phyloP scores from a whole-genome alignment of 2,329 filamentous ascomycete genomes.

The Aspergillus bombycis region DNA sequence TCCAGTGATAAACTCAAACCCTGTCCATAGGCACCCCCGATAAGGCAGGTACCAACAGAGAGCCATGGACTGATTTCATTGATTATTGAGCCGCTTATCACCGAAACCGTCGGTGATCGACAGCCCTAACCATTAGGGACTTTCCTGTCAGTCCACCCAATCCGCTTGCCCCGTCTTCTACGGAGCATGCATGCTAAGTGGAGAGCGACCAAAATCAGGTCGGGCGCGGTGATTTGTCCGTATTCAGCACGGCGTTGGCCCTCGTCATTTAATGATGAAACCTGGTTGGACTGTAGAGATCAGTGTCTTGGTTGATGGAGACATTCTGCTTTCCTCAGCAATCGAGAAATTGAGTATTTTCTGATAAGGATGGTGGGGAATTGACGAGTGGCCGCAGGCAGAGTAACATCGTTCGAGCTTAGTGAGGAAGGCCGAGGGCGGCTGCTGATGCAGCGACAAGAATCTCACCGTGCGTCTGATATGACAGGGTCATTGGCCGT shows the following conservation, averaged over 20 bases:
- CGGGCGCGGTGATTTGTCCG: not conserved
- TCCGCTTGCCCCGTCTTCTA: not conserved
- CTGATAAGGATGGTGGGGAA: not conserved
- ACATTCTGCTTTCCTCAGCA: not conserved
- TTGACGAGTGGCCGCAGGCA: not conserved
- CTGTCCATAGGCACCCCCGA: not conserved
- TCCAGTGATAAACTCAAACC: not conserved
- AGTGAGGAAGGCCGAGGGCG: not conserved
- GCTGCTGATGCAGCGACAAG: not conserved
- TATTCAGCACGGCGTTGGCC: not conserved
- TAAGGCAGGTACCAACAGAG: not conserved
- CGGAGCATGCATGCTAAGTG: not conserved
- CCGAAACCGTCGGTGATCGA: not conserved
- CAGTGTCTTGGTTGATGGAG: not conserved
- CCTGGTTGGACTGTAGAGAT: not conserved
- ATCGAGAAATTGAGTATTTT: not conserved
- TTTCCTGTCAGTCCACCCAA: not conserved
- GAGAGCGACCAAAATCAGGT: not conserved
- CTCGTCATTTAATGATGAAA: not conserved
- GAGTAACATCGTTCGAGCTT: not conserved
- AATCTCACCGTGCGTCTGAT: not conserved
- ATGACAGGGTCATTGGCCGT: not conserved
- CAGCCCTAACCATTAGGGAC: not conserved
- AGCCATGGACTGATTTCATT: not conserved
- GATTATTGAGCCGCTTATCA: constrained; percentile 3